Evolutionary conservation across 352 stramenopile genomes (phyloP).

Genomic region (Hyaloperonospora arabidopsidis): DNA sequence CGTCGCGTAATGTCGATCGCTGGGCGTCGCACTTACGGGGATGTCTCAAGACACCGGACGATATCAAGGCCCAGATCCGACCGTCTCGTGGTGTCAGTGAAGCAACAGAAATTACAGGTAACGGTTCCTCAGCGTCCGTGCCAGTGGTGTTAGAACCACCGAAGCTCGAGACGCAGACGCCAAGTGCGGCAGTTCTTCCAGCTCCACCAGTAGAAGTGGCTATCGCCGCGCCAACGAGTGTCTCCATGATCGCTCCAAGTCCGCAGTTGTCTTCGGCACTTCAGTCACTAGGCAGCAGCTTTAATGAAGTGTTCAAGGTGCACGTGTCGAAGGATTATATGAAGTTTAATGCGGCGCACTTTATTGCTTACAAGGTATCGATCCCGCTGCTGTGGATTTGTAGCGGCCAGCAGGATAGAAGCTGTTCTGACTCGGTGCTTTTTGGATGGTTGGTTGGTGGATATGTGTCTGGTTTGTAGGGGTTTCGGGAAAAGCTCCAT

Average conservation of each 20-base stretch:
- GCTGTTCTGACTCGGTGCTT: neutral
- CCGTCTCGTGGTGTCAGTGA: slow-evolving; percentile 28
- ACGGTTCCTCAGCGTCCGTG: slow-evolving; percentile 2
- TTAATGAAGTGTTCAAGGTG: slow-evolving; percentile 81
- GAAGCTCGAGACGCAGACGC: slow-evolving; percentile 1
- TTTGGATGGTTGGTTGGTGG: slow-evolving; percentile 1
- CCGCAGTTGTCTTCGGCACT: slow-evolving; percentile 6
- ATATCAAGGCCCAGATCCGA: slow-evolving; percentile 73
- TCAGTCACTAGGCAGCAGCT: slow-evolving; percentile 26
- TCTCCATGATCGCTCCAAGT: slow-evolving; percentile 6
- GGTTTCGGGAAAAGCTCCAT: slow-evolving; percentile 94
- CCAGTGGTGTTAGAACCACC: neutral
- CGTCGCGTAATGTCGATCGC: slow-evolving; percentile 74
- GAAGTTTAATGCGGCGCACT: slow-evolving; percentile 88
- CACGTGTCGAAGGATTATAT: slow-evolving; percentile 88
- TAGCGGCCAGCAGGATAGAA: neutral
- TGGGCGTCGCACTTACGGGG: slow-evolving; percentile 76
- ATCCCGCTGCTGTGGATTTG: neutral
- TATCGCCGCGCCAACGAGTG: neutral
- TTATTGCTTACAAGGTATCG: slow-evolving; percentile 82
- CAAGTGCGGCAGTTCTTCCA: neutral
- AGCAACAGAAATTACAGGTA: slow-evolving; percentile 4
- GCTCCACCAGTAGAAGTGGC: neutral
- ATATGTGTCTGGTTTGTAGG: slow-evolving; percentile 25
- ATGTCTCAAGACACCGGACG: slow-evolving; percentile 67